These are phyloP conservation scores for Plenodomus tracheiphilus DNA, from an alignment of 2,329 filamentous ascomycete species.

Conservation along the genomic window DNA sequence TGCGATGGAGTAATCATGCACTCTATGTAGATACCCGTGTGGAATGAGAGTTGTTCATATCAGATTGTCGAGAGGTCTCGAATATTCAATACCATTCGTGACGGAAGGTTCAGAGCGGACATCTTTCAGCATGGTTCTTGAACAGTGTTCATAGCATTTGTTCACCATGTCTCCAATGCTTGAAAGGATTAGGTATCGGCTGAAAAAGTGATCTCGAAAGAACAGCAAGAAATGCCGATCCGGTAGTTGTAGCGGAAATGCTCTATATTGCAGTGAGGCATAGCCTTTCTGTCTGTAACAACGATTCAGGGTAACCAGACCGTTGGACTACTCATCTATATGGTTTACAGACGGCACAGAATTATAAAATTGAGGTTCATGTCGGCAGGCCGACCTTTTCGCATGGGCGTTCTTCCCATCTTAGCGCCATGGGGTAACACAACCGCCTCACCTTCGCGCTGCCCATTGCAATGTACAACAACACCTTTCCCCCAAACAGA, in stretches of 20 bases:
- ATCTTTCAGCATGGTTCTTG: too few species aligned
- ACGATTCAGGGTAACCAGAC: background rate
- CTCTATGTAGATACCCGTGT: constrained; percentile 7
- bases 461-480: background rate
- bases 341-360: background rate
- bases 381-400: background rate
- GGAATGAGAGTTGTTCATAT: background rate
- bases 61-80: background rate
- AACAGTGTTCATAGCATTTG: too few species aligned
- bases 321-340: background rate
- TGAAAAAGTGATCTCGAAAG: too few species aligned
- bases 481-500: background rate
- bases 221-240: too few species aligned
- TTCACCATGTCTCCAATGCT: too few species aligned
- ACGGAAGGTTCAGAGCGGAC: too few species aligned
- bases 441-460: background rate
- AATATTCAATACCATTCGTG: too few species aligned
- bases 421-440: background rate
- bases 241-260: background rate
- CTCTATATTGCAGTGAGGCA: background rate
- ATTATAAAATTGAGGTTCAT: background rate
- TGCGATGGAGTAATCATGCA: background rate
- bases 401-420: too few species aligned
- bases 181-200: too few species aligned
- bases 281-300: background rate